A percentile compares a stretch with the other conserved stretches of the same genome.
Conservation (phyloP, 768 basidiomycete species). For the Collybia mongolica region DNA sequence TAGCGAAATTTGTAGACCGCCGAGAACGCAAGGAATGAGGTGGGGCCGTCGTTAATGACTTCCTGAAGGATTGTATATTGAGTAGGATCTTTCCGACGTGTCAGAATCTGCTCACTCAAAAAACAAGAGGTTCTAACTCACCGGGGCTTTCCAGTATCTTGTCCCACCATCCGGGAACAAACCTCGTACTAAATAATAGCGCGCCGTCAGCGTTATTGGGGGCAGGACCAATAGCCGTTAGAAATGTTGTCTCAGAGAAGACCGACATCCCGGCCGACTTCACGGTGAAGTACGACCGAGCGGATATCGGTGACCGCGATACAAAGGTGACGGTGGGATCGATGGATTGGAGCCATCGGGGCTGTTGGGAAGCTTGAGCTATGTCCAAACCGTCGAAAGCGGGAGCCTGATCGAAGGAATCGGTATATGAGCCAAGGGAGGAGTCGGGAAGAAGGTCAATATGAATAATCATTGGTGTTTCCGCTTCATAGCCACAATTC, state of each 20-base stretch:
- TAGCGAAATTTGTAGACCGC: slow-evolving; percentile 60
- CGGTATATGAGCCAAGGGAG: slow-evolving; percentile 6
- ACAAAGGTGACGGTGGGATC: slow-evolving; percentile 69
- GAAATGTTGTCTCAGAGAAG: slow-evolving; percentile 47
- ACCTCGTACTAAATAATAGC: slow-evolving; percentile 55
- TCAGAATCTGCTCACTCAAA: slow-evolving; percentile 4
- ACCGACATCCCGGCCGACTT: slow-evolving; percentile 45
- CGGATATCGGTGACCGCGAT: slow-evolving; percentile 44
- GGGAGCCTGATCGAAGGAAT: slow-evolving; percentile 1
- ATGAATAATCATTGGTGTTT: slow-evolving; percentile 36
- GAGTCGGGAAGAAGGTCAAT: slow-evolving; percentile 45
- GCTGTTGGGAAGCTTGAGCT: slow-evolving; percentile 36
- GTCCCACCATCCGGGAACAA: slow-evolving; percentile 70
- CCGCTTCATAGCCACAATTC: slow-evolving; percentile 24
- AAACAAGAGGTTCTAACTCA: slow-evolving; percentile 25
- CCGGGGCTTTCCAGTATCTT: slow-evolving; percentile 56
- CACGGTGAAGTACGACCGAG: slow-evolving; percentile 57
- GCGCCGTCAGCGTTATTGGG: slow-evolving; percentile 19
- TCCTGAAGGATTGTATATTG: slow-evolving; percentile 67
- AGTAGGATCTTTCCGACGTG: slow-evolving; percentile 53
- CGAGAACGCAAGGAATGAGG: slow-evolving; percentile 43
- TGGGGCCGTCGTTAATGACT: slow-evolving; percentile 38
- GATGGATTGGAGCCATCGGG: slow-evolving; percentile 56
- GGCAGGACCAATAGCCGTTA: slow-evolving; percentile 25
- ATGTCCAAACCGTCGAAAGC: slow-evolving; percentile 13